phyloP scores from a whole-genome alignment of 805 yeast species.

The Wickerhamomyces tratensis region DNA sequence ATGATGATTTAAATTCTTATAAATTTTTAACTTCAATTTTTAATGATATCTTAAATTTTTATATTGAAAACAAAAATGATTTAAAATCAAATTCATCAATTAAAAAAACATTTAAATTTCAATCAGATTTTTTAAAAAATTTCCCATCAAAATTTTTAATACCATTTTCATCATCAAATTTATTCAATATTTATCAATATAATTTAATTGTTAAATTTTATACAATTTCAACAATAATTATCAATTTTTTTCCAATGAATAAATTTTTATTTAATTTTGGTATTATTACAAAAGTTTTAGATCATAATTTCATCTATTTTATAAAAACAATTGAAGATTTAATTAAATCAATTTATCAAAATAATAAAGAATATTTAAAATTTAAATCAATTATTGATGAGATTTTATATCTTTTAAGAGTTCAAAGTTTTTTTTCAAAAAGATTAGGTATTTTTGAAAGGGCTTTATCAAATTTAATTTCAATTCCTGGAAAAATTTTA shows the following conservation, averaged over 20 bases:
- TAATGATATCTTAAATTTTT: too few species aligned
- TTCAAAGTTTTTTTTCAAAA: not conserved
- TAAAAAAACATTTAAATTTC: too few species aligned
- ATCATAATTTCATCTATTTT: not conserved
- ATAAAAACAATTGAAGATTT: not conserved
- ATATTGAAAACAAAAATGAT: too few species aligned
- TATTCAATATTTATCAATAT: not conserved
- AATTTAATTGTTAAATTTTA: too few species aligned
- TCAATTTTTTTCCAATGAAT: not conserved
- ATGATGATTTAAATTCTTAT: too few species aligned
- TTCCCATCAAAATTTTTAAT: not conserved
- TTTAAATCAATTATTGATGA: not conserved
- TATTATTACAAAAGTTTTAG: not conserved
- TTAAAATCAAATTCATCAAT: not conserved
- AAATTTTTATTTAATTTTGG: not conserved
- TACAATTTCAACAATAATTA: not conserved
- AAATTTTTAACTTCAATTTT: too few species aligned
- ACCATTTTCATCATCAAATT: not conserved
- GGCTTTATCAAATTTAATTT: not conserved
- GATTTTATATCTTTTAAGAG: not conserved
- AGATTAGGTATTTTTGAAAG: not conserved
- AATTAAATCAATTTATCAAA: too few species aligned
- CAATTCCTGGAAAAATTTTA: constrained; percentile 16
- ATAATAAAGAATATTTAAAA: too few species aligned
- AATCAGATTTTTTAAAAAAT: not conserved